Evolutionary conservation across 2,329 filamentous ascomycete genomes (phyloP), one percentile per base, ranked within the genome.

Genomic region (Pseudonectria buxi): DNA sequence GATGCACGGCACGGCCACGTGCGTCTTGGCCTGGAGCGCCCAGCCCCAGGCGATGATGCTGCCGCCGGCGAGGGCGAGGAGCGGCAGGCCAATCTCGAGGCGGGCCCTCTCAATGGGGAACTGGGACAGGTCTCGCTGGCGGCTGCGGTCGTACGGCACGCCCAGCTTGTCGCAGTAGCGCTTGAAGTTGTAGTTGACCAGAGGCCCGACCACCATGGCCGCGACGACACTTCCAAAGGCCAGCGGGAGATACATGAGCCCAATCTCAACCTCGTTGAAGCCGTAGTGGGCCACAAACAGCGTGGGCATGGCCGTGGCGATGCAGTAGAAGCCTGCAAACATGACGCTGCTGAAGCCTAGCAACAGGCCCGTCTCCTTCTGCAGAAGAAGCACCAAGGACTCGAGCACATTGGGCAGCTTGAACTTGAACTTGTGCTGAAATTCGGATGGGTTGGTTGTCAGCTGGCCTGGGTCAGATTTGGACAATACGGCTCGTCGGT

Each of bases 161-260:
- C 72, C 72, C 1, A 75, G 55, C 5, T 58, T 63, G 9, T 57
- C 53, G 10, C 80, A 79, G 39, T 81, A 69, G 2, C 80, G 73
- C 2, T 71, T 67, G 54, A 79, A 88, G 54, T 84, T 86, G 60
- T 71, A 71, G 55, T 86, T 83, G 25, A 85, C 69, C 2, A 77
- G 45, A 3, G 68, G 66, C 1, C 82, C 79, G 3, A 63, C 62
- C 3, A 64, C 49, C 7, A 64, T 45, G 1, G 68, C 68, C 0
- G 71, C 63, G 2, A 65, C 49, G 10, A 71, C 59, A n/a, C 69
- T 71, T 1, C 71, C 72, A 4, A 51, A 58, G 0, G 71, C 72
- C 22, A 72, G 49, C 2, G 73, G 73, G 2, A 75, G 54, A 45
- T 71, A 74, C 61, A 68, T 69, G 5, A 75, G 55, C 2, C 75